Evolutionary conservation across 306 rosid genomes (phyloP).

Genomic region (Dalbergia cochinchinensis): DNA sequence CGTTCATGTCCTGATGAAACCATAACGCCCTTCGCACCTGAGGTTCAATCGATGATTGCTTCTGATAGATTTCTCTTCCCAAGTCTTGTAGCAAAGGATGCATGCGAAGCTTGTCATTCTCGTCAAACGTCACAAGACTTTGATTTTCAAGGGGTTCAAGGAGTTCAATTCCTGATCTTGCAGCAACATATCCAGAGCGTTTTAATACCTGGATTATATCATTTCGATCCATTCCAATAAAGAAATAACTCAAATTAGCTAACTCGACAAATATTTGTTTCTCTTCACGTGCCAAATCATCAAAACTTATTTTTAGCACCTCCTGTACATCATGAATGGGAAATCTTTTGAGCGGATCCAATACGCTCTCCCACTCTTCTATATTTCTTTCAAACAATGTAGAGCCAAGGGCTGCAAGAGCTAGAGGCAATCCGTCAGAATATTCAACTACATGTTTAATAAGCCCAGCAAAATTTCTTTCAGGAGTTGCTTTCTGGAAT

Average conservation of each 20-base stretch:
- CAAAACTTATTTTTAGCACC: neutral
- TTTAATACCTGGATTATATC: neutral
- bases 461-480: neutral
- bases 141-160: neutral
- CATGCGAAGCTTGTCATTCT: neutral
- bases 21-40: neutral
- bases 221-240: neutral
- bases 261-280: neutral
- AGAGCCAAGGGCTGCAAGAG: conserved; percentile 2
- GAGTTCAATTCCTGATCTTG: too few relatives aligned
- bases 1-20: neutral
- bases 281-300: neutral
- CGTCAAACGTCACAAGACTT: neutral
- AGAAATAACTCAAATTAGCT: neutral
- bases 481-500: neutral
- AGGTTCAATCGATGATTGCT: neutral
- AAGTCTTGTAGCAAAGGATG: neutral
- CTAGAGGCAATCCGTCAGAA: neutral
- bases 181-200: neutral
- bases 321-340: neutral
- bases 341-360: neutral
- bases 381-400: neutral
- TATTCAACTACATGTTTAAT: neutral
- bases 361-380: neutral
- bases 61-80: conserved; percentile 4